A percentile compares a stretch with the other conserved stretches of the same genome.
These are phyloP conservation scores for Polytrichum formosum DNA, from an alignment of 225 moss, liverwort and hornwort genomes.

Conservation along the genomic window DNA sequence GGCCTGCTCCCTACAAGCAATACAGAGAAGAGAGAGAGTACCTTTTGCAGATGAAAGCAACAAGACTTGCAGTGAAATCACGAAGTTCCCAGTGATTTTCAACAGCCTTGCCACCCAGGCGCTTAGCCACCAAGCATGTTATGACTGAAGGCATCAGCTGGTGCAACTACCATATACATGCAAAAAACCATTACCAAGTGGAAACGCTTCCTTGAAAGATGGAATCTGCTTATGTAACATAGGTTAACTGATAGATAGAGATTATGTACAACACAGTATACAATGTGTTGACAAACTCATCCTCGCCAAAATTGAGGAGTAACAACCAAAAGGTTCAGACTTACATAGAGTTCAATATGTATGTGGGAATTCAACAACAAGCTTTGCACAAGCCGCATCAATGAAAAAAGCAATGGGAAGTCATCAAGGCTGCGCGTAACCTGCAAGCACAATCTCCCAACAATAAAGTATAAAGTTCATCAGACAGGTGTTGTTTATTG, in stretches of 20 bases:
- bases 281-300: constrained; percentile 7
- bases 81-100: constrained; percentile 98
- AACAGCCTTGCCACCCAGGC: constrained; percentile 81
- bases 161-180: constrained; percentile 64
- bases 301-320: constrained; percentile 4
- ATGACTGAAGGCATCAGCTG: constrained; percentile 98
- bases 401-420: constrained; percentile 84
- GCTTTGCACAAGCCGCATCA: constrained; percentile 97
- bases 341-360: constrained; percentile 92
- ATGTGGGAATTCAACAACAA: constrained; percentile 90
- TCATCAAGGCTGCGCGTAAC: constrained; percentile 89
- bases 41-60: constrained; percentile 97
- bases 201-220: no score
- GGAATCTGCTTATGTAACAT: no score
- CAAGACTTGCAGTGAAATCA: constrained; percentile 91
- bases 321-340: constrained; percentile 18
- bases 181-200: constrained; percentile 1
- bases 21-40: constrained; percentile 13
- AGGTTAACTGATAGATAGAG: no score
- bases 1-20: constrained; percentile 6
- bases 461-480: neutral
- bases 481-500: no score
- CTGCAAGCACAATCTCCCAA: constrained; percentile 35
- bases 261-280: no score
- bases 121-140: constrained; percentile 96